Evolutionary conservation across 139 green algal genomes (phyloP).

Genomic region (Coelastrella sp.): DNA sequence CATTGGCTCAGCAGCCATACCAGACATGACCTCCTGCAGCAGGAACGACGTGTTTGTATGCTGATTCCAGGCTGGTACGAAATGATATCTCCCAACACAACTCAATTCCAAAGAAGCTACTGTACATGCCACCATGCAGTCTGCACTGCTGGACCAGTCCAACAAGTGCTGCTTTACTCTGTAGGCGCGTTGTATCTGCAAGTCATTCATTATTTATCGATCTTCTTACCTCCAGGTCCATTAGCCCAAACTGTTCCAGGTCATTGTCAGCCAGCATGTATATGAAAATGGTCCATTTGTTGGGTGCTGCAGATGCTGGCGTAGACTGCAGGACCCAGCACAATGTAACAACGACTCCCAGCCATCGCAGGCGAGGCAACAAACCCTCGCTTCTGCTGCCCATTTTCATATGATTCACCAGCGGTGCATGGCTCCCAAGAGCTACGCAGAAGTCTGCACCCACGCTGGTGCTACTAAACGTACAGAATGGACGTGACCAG

Average conservation of each 20-base stretch:
- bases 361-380: not conserved
- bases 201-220: not conserved
- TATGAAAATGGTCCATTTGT: conserved; percentile 60
- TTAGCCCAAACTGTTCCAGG: conserved; percentile 52
- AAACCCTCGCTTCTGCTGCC: not conserved
- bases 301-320: conserved; percentile 13
- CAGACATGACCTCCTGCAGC: conserved; percentile 56
- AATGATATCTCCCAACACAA: no score
- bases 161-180: no score
- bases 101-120: not conserved
- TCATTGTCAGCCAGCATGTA: conserved; percentile 70
- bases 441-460: no score
- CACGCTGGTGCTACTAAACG: no score
- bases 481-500: no score
- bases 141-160: not conserved
- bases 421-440: no score
- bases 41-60: not conserved
- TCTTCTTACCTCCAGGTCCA: conserved; percentile 39
- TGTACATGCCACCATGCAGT: not conserved
- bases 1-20: conserved; percentile 48
- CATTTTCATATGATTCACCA: not conserved
- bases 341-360: not conserved
- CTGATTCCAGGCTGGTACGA: not conserved
- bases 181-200: no score
- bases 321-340: not conserved